Evolutionary conservation across 2,329 filamentous ascomycete genomes (phyloP).

Genomic region (Bipolaris sorokiniana): DNA sequence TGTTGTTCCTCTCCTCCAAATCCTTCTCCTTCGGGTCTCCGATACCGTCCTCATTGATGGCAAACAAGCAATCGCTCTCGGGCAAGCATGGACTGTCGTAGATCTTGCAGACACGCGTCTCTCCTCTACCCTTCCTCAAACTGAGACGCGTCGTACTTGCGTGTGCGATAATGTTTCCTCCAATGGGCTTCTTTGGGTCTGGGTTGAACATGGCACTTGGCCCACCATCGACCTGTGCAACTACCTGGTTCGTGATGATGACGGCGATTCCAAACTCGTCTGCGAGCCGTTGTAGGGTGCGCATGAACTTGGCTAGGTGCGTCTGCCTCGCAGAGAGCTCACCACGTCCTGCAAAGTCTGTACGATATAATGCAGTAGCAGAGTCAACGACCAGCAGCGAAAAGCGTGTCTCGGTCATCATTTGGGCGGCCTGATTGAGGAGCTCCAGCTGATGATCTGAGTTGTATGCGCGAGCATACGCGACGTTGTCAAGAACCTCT

Average conservation of each 20-base stretch:
- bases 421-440: slow-evolving; percentile 90
- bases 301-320: slow-evolving; percentile 87
- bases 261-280: slow-evolving; percentile 94
- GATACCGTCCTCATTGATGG: slow-evolving; percentile 96
- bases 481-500: slow-evolving; percentile 97
- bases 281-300: slow-evolving; percentile 76
- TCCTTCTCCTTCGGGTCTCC: slow-evolving; percentile 96
- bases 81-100: slow-evolving; percentile 98
- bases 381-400: slow-evolving; percentile 95
- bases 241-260: slow-evolving; percentile 98
- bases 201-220: slow-evolving; percentile 99
- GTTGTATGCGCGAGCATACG: slow-evolving; percentile 97
- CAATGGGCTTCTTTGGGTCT: slow-evolving; percentile 98
- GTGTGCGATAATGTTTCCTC: slow-evolving; percentile 98
- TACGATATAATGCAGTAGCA: slow-evolving; percentile 92
- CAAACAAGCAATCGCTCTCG: slow-evolving; percentile 95
- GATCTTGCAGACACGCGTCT: slow-evolving; percentile 98
- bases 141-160: slow-evolving; percentile 94
- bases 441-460: slow-evolving; percentile 97
- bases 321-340: slow-evolving; percentile 94
- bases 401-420: slow-evolving; percentile 99
- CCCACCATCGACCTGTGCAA: slow-evolving; percentile 96
- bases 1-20: slow-evolving; percentile 68
- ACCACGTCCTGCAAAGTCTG: slow-evolving; percentile 94
- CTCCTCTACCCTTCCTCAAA: slow-evolving; percentile 91